Percentiles rank a stretch among this genome's conserved stretches.
Evolutionary conservation across 2,329 filamentous ascomycete genomes (phyloP).

Genomic region (Claviceps sp.): DNA sequence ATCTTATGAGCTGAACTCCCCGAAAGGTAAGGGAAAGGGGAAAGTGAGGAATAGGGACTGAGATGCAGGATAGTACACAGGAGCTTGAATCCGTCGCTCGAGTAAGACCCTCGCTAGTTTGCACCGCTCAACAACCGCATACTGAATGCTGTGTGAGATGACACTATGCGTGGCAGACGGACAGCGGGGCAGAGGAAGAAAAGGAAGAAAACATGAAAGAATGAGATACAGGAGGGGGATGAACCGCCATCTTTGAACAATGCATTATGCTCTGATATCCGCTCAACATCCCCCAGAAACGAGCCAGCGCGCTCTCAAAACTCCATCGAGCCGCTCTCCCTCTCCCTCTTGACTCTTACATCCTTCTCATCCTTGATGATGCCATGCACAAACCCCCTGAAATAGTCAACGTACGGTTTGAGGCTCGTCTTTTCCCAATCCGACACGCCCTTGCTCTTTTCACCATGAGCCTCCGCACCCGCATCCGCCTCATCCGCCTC

Average conservation of each 20-base stretch:
- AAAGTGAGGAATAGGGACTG: too few species aligned
- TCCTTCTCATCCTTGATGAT: conserved; percentile 65
- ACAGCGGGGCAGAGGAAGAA: neutral
- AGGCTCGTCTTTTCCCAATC: conserved; percentile 98
- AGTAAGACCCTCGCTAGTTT: too few species aligned
- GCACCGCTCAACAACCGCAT: too few species aligned
- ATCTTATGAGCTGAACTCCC: too few species aligned
- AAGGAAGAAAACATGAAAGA: neutral
- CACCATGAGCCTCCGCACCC: conserved; percentile 27
- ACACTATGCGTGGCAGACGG: neutral
- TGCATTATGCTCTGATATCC: neutral
- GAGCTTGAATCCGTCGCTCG: too few species aligned
- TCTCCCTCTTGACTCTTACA: conserved; percentile 39
- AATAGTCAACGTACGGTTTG: conserved; percentile 84
- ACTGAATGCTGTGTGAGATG: too few species aligned
- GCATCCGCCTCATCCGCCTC: conserved; percentile 20
- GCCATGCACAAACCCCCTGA: conserved; percentile 64
- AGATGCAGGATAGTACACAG: too few species aligned
- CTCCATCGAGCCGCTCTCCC: conserved; percentile 39
- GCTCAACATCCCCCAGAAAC: neutral
- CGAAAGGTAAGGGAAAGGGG: too few species aligned
- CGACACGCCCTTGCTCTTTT: conserved; percentile 32
- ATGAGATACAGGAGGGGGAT: neutral
- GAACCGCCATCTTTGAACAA: neutral
- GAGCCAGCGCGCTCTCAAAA: conserved; percentile 24